Percentiles rank a stretch among this genome's conserved stretches.
phyloP scores from a whole-genome alignment of 257 asterid genomes.

The Lavandula angustifolia region DNA sequence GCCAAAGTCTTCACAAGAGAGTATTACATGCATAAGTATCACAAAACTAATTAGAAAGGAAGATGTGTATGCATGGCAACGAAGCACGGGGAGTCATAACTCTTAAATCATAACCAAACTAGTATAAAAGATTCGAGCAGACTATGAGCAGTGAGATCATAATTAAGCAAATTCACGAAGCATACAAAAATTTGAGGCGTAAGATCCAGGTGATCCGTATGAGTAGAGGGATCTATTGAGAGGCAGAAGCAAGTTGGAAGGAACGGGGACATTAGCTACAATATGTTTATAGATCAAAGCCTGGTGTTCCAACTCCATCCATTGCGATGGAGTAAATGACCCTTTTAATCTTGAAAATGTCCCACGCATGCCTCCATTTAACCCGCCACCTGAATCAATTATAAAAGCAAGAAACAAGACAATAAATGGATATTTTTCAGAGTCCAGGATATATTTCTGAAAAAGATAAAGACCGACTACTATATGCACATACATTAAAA shows the following conservation, averaged over 20 bases:
- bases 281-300: slow-evolving; percentile 86
- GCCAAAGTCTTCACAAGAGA: not conserved
- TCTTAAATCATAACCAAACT: not conserved
- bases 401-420: slow-evolving; percentile 23
- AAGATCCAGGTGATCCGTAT: slow-evolving; percentile 55
- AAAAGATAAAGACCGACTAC: not conserved
- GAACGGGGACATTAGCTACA: slow-evolving; percentile 79
- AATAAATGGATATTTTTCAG: slow-evolving; percentile 15
- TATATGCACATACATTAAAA: not conserved
- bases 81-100: not conserved
- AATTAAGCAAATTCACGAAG: slow-evolving; percentile 4
- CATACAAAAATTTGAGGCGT: slow-evolving; percentile 70
- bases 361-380: slow-evolving; percentile 48
- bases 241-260: slow-evolving; percentile 71
- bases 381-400: slow-evolving; percentile 41
- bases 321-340: slow-evolving; percentile 86
- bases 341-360: slow-evolving; percentile 58
- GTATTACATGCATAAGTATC: not conserved
- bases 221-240: slow-evolving; percentile 70
- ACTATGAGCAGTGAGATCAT: not conserved
- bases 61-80: not conserved
- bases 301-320: slow-evolving; percentile 95
- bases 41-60: not conserved
- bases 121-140: not conserved
- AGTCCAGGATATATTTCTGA: not conserved